Conservation (phyloP, 2,329 filamentous ascomycete species). For the Alternaria sp. region DNA sequence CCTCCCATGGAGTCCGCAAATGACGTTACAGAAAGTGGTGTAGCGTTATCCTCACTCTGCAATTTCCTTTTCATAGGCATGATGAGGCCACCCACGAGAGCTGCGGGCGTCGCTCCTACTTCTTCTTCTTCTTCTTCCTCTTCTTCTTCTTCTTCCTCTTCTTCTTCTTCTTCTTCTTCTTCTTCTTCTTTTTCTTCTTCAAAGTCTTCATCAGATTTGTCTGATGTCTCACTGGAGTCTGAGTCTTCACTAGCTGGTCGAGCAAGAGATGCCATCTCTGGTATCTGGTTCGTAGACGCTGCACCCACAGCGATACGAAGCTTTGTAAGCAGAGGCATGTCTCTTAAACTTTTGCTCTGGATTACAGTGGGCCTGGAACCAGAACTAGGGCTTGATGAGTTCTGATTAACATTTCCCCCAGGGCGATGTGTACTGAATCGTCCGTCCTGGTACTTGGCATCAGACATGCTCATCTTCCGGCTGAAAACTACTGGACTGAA, state of each 20-base stretch:
- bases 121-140: conserved; percentile 22
- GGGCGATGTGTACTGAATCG: conserved; percentile 49
- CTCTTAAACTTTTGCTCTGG: conserved; percentile 35
- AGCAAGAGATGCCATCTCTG: conserved; percentile 29
- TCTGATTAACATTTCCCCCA: conserved; percentile 11
- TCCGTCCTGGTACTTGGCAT: conserved; percentile 64
- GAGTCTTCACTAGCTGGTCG: conserved; percentile 37
- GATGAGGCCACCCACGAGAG: conserved; percentile 30
- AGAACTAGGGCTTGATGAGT: conserved; percentile 7
- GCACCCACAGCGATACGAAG: conserved; percentile 44
- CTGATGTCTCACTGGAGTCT: conserved; percentile 40
- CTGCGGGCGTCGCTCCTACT: conserved; percentile 18
- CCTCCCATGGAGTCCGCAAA: conserved; percentile 47
- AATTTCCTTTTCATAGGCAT: conserved; percentile 46
- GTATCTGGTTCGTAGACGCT: conserved; percentile 30
- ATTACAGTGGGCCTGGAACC: conserved; percentile 7
- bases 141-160: conserved; percentile 10
- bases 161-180: conserved; percentile 21
- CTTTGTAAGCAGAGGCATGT: conserved; percentile 44
- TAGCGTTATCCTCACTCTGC: conserved; percentile 48
- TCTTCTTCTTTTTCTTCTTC: conserved; percentile 17
- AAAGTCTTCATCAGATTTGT: conserved; percentile 33
- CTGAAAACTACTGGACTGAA: conserved; percentile 64
- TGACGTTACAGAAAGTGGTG: conserved; percentile 47
- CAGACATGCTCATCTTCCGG: conserved; percentile 57